Evolutionary conservation across 306 rosid species (phyloP), one percentile per base, ranked within the genome.

Genomic region (Corylus americana): DNA sequence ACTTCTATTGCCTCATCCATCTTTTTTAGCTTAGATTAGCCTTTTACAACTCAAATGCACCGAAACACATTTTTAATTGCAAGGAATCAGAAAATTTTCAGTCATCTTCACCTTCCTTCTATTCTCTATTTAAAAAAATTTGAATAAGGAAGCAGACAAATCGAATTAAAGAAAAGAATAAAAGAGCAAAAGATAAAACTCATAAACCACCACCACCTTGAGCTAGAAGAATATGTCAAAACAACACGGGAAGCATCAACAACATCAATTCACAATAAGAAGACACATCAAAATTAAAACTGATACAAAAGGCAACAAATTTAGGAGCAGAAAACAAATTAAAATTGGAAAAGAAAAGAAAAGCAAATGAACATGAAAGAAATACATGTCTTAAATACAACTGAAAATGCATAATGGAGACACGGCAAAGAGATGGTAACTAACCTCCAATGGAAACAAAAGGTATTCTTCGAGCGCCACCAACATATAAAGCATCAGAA

Each of bases 381-480:
- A 78, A 16, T 76, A 70, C 48, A 9, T 12, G 55, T 17, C 48
- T 20, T 3, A 7, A 59, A 82, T 31, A 57, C n/a, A 75, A 73
- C 3, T 14, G n/a, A 22, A 74, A 27, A 48, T 42, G 16, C 35
- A 55, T 37, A 55, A 3, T 35, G 35, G 71, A 62, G 62, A 82
- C 18, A 61, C 9, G 54, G 29, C 66, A 82, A 63, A 57, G 66
- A 55, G 58, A 80, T 17, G 12, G 47, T 6, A 58, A 54, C 73
- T 70, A 81, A 94, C 98, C 98, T 92, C 97, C 98, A 55, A 83
- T 83, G 78, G 77, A 82, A 79, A 94, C 74, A 77, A 92, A 92
- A 78, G 97, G 98, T 5, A 91, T 82, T 79, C 97, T 90, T 58
- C 85, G 97, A 85, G 97, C 95, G 9, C 91, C 93, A n/a, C 80